Conservation (phyloP, 371 early-diverging fungal genomes). For the Saksenaea vasiformis region DNA sequence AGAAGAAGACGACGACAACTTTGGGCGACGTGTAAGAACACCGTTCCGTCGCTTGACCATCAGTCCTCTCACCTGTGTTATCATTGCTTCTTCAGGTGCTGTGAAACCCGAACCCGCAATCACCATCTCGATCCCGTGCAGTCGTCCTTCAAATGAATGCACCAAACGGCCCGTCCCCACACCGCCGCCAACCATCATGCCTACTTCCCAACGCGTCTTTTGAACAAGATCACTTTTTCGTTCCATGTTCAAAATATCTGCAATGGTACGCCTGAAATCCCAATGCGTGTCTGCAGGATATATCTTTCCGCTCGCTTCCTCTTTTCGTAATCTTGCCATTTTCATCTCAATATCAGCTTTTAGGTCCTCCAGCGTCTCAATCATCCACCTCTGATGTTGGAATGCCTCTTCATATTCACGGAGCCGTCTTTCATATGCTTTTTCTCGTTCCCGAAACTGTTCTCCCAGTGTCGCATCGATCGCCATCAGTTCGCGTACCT, state of each 20-base stretch:
- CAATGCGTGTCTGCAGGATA: background rate
- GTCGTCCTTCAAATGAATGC: conserved; percentile 23
- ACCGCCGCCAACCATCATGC: conserved; percentile 23
- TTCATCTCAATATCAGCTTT: conserved; percentile 13
- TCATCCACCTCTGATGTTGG: conserved; percentile 28
- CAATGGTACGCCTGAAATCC: background rate
- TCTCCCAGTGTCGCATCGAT: conserved; percentile 20
- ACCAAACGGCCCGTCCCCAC: conserved; percentile 20
- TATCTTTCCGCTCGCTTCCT: background rate
- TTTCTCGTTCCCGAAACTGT: conserved; percentile 28
- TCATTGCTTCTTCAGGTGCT: background rate
- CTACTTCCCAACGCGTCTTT: conserved; percentile 18
- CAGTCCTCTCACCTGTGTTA: no score
- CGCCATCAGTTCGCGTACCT: conserved; percentile 25
- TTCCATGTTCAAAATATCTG: background rate
- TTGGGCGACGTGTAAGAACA: conserved; percentile 3
- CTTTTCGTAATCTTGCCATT: background rate
- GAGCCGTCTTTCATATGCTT: conserved; percentile 29
- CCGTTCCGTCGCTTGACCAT: background rate
- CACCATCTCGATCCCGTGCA: conserved; percentile 19
- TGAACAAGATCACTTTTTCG: conserved; percentile 2
- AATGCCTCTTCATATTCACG: conserved; percentile 25
- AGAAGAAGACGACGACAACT: background rate
- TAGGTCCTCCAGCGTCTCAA: conserved; percentile 28
- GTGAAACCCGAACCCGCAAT: conserved; percentile 21